Conservation (phyloP, 768 basidiomycete genomes). For the Phlegmacium glaucopus region DNA sequence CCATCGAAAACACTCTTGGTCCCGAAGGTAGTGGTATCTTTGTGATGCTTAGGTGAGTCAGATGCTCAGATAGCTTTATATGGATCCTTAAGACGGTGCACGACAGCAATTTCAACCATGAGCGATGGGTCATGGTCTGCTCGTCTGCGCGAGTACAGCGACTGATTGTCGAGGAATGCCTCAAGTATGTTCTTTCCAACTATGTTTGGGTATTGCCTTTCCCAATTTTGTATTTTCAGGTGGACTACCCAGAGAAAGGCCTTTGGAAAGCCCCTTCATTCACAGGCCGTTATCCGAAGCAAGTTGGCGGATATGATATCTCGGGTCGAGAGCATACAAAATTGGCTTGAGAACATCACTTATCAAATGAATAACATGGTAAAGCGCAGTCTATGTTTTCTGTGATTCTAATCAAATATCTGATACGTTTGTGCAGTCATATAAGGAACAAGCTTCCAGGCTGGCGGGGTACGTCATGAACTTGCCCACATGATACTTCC, state of each 20-base stretch:
- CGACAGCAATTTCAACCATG: constrained; percentile 87
- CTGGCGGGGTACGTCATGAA: constrained; percentile 59
- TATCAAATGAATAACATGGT: constrained; percentile 86
- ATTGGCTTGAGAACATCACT: constrained; percentile 82
- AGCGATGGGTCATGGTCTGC: constrained; percentile 90
- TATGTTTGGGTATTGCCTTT: neutral
- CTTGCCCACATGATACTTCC: neutral
- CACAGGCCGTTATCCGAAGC: constrained; percentile 83
- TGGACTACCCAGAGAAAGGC: constrained; percentile 89
- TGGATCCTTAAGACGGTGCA: constrained; percentile 1
- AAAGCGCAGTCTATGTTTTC: neutral
- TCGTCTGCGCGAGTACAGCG: constrained; percentile 68
- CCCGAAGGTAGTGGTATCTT: constrained; percentile 67
- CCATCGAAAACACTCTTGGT: constrained; percentile 81
- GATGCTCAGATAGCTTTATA: neutral
- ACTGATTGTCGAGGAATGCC: constrained; percentile 44
- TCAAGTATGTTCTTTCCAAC: constrained; percentile 37
- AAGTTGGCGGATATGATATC: constrained; percentile 84
- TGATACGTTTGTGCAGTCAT: constrained; percentile 34
- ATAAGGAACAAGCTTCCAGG: constrained; percentile 71
- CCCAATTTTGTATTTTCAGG: constrained; percentile 29
- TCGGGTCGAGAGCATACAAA: constrained; percentile 63
- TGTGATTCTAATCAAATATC: neutral
- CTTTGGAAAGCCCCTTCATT: constrained; percentile 83
- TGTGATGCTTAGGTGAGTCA: constrained; percentile 43